phyloP scores from a whole-genome alignment of 306 rosid genomes.

The Comarum palustre region DNA sequence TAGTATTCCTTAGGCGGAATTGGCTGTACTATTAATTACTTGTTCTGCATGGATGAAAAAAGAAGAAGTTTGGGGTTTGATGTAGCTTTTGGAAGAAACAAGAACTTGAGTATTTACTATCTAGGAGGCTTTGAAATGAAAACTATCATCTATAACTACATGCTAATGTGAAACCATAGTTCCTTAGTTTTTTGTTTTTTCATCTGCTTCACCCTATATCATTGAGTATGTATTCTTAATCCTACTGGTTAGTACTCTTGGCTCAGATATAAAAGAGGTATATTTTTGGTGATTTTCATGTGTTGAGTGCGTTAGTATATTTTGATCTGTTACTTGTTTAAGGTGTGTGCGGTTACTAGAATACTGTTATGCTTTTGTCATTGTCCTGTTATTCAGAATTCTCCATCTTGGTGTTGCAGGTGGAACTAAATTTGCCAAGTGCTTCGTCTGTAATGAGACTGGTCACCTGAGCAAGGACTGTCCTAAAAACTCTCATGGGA shows the following conservation, averaged over 20 bases:
- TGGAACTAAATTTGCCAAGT: slow-evolving; percentile 81
- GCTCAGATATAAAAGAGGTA: not conserved
- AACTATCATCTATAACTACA: not conserved
- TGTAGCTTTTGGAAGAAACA: not conserved
- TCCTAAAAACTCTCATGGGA: slow-evolving; percentile 80
- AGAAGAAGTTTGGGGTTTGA: not conserved
- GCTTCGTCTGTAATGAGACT: slow-evolving; percentile 74
- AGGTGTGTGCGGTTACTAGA: not conserved
- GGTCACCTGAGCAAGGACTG: slow-evolving; percentile 95
- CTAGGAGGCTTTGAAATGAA: not conserved
- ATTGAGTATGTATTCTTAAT: not conserved
- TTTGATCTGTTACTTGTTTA: not conserved
- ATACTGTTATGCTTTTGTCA: too few relatives aligned
- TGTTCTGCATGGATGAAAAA: not conserved
- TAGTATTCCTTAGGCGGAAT: not conserved
- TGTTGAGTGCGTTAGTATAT: not conserved
- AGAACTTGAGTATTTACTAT: not conserved
- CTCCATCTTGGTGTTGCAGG: slow-evolving; percentile 48
- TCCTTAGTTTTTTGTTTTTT: too few relatives aligned
- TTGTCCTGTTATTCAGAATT: slow-evolving; percentile 14
- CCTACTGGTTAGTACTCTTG: not conserved
- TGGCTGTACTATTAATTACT: not conserved
- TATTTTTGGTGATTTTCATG: not conserved
- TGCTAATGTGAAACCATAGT: too few relatives aligned
- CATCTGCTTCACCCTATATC: not conserved